phyloP scores from a whole-genome alignment of 306 rosid genomes.

The Delonix regia region DNA sequence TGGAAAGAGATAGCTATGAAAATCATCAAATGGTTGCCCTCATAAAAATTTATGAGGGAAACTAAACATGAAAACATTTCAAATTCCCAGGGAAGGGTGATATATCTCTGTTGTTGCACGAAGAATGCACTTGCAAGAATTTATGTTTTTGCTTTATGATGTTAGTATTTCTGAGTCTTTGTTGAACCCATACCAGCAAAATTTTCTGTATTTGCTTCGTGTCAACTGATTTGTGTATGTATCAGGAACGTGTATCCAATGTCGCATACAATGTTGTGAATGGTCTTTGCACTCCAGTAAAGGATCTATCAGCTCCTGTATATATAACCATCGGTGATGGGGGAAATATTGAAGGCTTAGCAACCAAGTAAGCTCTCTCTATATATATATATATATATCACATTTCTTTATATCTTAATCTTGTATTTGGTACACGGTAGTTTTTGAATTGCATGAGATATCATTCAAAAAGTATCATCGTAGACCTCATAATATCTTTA shows the following conservation, averaged over 20 bases:
- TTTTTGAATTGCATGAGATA: too few relatives aligned
- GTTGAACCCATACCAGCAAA: not conserved
- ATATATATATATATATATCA: too few relatives aligned
- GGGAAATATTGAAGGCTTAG: conserved; percentile 89
- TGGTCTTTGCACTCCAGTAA: conserved; percentile 69
- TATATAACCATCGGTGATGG: conserved; percentile 94
- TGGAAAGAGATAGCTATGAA: not conserved
- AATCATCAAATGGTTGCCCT: not conserved
- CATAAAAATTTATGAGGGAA: not conserved
- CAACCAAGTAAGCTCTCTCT: conserved; percentile 71
- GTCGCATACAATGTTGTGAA: conserved; percentile 68
- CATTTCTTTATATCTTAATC: not conserved
- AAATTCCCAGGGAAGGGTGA: not conserved
- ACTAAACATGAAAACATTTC: not conserved
- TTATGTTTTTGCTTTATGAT: not conserved
- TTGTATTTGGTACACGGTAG: not conserved
- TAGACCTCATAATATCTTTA: too few relatives aligned
- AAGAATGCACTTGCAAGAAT: too few relatives aligned
- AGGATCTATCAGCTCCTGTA: conserved; percentile 81
- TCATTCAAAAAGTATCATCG: too few relatives aligned
- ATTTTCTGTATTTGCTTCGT: not conserved
- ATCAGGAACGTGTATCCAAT: conserved; percentile 84
- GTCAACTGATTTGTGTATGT: not conserved
- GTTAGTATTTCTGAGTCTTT: not conserved
- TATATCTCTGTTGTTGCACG: not conserved